A percentile compares a stretch with the other conserved stretches of the same genome.
These are phyloP conservation scores for Amauroascus niger DNA, from an alignment of 2,329 filamentous ascomycete genomes.

Conservation along the genomic window DNA sequence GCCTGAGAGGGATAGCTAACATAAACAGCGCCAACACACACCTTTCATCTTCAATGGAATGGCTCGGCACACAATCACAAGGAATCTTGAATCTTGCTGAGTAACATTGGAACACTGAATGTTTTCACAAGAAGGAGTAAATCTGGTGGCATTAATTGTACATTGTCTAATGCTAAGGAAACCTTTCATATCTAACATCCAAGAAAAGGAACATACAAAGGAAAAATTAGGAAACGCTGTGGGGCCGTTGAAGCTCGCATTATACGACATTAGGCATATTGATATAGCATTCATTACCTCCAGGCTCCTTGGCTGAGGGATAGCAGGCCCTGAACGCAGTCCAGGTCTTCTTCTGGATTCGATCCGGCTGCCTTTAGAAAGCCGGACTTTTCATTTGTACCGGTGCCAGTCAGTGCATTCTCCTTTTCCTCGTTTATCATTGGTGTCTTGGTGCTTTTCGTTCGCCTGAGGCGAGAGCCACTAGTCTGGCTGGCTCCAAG, in stretches of 20 bases:
- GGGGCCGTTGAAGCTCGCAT: neutral
- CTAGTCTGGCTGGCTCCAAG: conserved; percentile 8
- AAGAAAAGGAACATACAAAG: conserved; percentile 6
- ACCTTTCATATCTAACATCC: conserved; percentile 5
- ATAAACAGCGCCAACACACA: no score
- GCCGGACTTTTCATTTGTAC: neutral
- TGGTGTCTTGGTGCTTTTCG: neutral
- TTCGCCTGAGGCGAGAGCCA: conserved; percentile 1
- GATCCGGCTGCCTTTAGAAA: conserved; percentile 2
- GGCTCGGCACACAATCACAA: no score
- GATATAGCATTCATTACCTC: conserved; percentile 41
- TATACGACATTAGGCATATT: neutral
- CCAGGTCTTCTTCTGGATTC: conserved; percentile 69
- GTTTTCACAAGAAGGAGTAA: no score
- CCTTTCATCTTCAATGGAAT: no score
- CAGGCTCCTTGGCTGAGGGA: conserved; percentile 89
- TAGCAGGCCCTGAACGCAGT: conserved; percentile 79
- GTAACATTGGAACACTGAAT: no score
- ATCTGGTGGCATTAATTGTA: conserved; percentile 4
- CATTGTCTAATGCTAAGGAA: conserved; percentile 5
- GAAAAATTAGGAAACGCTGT: neutral
- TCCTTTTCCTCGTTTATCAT: neutral
- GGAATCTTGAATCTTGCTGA: no score
- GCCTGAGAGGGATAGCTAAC: no score
- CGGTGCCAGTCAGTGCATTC: neutral